Evolutionary conservation across 106 monocot genomes (phyloP).

Genomic region (Gastrodia elata): DNA sequence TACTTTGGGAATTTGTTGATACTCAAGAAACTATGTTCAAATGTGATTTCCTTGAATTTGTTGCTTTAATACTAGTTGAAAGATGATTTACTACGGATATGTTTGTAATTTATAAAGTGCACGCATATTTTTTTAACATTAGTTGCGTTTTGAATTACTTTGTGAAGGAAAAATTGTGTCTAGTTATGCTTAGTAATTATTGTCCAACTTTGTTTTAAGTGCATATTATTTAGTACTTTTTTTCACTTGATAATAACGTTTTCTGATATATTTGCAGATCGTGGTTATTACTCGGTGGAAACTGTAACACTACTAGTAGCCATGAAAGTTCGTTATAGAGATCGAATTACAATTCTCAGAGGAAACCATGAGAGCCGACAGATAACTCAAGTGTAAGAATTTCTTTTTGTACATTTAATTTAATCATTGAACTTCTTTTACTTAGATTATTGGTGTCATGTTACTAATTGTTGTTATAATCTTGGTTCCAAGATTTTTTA

Average conservation of each 20-base stretch:
- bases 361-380: slow-evolving; percentile 83
- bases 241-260: neutral
- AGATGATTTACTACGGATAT: neutral
- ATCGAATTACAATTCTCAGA: slow-evolving; percentile 76
- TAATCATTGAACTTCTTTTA: neutral
- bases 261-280: slow-evolving; percentile 34
- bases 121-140: neutral
- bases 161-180: neutral
- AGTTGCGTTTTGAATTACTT: neutral
- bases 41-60: neutral
- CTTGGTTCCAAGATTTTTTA: too few relatives aligned
- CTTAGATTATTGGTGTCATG: neutral
- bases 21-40: too few relatives aligned
- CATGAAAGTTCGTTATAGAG: slow-evolving; percentile 81
- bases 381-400: slow-evolving; percentile 78
- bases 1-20: neutral
- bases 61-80: neutral
- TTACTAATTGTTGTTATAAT: too few relatives aligned
- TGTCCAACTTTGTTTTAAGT: neutral
- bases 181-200: neutral
- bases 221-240: neutral
- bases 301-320: slow-evolving; percentile 70
- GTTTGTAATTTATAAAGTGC: neutral
- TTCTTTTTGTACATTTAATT: neutral
- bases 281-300: slow-evolving; percentile 79